A percentile compares a stretch with the other conserved stretches of the same genome.
phyloP scores from a whole-genome alignment of 768 basidiomycete species.

The Pleurotus eryngii region DNA sequence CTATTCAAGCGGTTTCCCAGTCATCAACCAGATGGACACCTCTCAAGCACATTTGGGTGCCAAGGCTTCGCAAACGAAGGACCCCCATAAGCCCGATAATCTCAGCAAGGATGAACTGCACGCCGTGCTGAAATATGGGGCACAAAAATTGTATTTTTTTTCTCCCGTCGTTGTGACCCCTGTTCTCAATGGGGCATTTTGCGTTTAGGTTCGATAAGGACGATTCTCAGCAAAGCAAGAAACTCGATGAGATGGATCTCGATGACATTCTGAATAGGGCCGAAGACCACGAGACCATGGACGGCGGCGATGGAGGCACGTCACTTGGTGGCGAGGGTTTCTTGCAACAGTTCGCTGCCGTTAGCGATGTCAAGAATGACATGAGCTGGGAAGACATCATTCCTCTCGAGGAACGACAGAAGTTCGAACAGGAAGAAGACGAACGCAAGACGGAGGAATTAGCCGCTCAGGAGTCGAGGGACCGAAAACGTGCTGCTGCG shows the following conservation, averaged over 20 bases:
- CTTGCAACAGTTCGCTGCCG: constrained; percentile 90
- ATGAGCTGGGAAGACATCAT: constrained; percentile 99
- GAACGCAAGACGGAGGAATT: constrained; percentile 71
- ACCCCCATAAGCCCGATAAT: constrained; percentile 73
- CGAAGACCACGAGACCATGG: constrained; percentile 93
- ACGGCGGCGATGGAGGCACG: constrained; percentile 77
- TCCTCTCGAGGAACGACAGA: constrained; percentile 85
- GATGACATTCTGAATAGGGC: constrained; percentile 97
- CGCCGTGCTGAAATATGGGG: constrained; percentile 97
- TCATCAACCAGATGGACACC: constrained; percentile 99
- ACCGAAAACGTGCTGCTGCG: constrained; percentile 82
- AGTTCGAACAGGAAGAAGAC: constrained; percentile 79
- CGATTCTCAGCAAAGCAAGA: constrained; percentile 86
- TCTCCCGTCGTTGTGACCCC: constrained; percentile 7
- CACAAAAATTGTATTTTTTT: constrained; percentile 87
- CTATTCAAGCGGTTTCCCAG: constrained; percentile 36
- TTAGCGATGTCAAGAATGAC: constrained; percentile 98
- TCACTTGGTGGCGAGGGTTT: constrained; percentile 98
- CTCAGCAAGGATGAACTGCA: constrained; percentile 95
- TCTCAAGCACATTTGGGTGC: constrained; percentile 93
- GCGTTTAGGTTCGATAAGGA: constrained; percentile 89
- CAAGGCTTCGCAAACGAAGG: constrained; percentile 63
- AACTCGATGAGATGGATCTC: constrained; percentile 98
- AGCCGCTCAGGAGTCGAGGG: constrained; percentile 62
- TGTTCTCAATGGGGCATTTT: constrained; percentile 13